These are phyloP conservation scores for Singerocomus rubriflavus DNA, from an alignment of 1,284 basidiomycete genomes.

Conservation along the genomic window DNA sequence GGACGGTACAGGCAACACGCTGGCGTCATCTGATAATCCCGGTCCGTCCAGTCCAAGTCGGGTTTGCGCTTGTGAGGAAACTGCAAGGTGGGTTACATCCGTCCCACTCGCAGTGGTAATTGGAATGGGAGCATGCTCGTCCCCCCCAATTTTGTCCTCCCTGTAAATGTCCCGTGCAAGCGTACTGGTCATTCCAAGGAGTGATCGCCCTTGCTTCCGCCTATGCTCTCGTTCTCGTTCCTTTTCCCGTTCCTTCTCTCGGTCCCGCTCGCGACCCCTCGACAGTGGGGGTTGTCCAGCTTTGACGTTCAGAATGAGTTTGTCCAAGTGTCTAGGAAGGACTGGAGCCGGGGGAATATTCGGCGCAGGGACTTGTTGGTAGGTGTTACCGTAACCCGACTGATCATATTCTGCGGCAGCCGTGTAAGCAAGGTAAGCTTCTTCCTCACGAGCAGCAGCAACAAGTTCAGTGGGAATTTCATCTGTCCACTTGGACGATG, in stretches of 20 bases:
- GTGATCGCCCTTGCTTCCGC: slow-evolving; percentile 31
- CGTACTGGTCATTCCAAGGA: slow-evolving; percentile 31
- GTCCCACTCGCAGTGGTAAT: slow-evolving; percentile 38
- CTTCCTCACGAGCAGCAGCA: slow-evolving; percentile 81
- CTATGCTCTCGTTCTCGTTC: slow-evolving; percentile 33
- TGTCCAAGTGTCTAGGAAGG: slow-evolving; percentile 89
- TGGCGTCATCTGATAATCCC: slow-evolving; percentile 81
- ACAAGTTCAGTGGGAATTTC: slow-evolving; percentile 73
- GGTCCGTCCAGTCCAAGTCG: slow-evolving; percentile 37
- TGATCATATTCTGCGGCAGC: slow-evolving; percentile 31
- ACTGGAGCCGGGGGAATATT: slow-evolving; percentile 83
- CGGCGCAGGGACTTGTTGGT: slow-evolving; percentile 50
- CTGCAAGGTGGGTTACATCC: slow-evolving; percentile 33
- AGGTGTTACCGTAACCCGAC: slow-evolving; percentile 19
- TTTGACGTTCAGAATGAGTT: slow-evolving; percentile 83
- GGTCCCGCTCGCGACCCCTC: slow-evolving; percentile 35
- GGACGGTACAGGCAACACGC: slow-evolving; percentile 89
- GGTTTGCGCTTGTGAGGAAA: slow-evolving; percentile 19
- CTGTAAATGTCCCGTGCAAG: slow-evolving; percentile 28
- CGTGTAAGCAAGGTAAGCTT: slow-evolving; percentile 60
- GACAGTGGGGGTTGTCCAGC: slow-evolving; percentile 31
- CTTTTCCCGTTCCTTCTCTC: slow-evolving; percentile 31
- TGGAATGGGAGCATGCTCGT: slow-evolving; percentile 27
- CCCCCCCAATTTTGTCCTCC: slow-evolving; percentile 24
- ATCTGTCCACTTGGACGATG: slow-evolving; percentile 63